phyloP scores from a whole-genome alignment of 225 moss, liverwort and hornwort species.

The Thuidium tamariscinum region DNA sequence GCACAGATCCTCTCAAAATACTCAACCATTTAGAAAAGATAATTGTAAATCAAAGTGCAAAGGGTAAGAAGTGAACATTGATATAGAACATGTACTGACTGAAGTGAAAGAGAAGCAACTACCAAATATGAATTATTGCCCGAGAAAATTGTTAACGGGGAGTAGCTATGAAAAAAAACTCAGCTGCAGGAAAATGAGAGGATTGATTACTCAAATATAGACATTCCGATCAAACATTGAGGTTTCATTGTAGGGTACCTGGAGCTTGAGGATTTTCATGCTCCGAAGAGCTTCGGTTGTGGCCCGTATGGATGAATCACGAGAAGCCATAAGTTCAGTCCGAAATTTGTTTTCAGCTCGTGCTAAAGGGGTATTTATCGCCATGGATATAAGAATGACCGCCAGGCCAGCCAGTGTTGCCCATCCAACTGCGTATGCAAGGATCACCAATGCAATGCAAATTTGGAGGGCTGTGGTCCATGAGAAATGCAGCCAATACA shows the following conservation, averaged over 20 bases:
- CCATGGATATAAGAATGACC: neutral
- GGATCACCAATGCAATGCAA: neutral
- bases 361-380: neutral
- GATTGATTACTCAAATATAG: neutral
- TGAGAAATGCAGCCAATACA: neutral
- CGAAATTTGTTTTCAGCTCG: neutral
- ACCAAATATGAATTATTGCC: neutral
- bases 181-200: neutral
- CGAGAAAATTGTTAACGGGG: neutral
- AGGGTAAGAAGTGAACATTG: neutral
- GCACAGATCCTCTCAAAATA: neutral
- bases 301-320: neutral
- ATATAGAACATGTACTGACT: neutral
- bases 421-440: neutral
- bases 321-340: neutral
- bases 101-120: neutral
- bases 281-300: neutral
- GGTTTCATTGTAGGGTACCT: neutral
- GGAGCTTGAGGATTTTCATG: neutral
- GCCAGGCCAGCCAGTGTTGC: neutral
- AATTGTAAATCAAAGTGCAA: neutral
- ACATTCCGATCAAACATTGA: neutral
- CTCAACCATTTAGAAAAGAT: neutral
- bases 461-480: neutral
- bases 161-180: too few relatives aligned